Evolutionary conservation across 495 filamentous ascomycete genomes (phyloP).

Genomic region (Xylaria sp.): DNA sequence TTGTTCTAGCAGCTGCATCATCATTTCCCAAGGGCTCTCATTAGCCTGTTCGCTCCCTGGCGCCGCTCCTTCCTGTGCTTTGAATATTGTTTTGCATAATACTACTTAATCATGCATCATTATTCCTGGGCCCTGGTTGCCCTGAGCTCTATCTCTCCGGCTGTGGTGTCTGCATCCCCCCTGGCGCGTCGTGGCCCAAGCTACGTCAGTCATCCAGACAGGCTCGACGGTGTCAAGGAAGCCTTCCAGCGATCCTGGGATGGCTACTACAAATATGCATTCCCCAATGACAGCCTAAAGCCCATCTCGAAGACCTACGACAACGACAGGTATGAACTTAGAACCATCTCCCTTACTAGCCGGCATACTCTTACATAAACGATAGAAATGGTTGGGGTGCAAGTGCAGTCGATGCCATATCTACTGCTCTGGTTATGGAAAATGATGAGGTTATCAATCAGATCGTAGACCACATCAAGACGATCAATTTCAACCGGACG

Average conservation of each 20-base stretch:
- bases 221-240: slow-evolving; percentile 72
- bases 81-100: slow-evolving; percentile 6
- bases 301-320: slow-evolving; percentile 69
- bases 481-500: slow-evolving; percentile 72
- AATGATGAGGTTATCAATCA: slow-evolving; percentile 68
- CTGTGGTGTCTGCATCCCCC: slow-evolving; percentile 28
- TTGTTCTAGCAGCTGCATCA: slow-evolving; percentile 27
- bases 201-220: slow-evolving; percentile 42
- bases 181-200: slow-evolving; percentile 31
- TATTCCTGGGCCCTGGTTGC: slow-evolving; percentile 22
- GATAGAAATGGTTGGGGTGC: slow-evolving; percentile 87
- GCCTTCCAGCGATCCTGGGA: slow-evolving; percentile 81
- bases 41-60: slow-evolving; percentile 16
- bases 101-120: slow-evolving; percentile 21
- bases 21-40: background rate
- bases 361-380: slow-evolving; percentile 19
- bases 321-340: slow-evolving; percentile 69
- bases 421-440: slow-evolving; percentile 80
- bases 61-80: slow-evolving; percentile 10
- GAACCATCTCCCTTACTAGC: background rate
- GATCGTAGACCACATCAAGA: slow-evolving; percentile 72
- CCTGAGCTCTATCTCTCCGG: slow-evolving; percentile 23
- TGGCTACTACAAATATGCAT: slow-evolving; percentile 81
- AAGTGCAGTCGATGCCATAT: slow-evolving; percentile 81
- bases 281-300: slow-evolving; percentile 77